Conservation (phyloP, 306 rosid genomes). For the Corylus avellana region DNA sequence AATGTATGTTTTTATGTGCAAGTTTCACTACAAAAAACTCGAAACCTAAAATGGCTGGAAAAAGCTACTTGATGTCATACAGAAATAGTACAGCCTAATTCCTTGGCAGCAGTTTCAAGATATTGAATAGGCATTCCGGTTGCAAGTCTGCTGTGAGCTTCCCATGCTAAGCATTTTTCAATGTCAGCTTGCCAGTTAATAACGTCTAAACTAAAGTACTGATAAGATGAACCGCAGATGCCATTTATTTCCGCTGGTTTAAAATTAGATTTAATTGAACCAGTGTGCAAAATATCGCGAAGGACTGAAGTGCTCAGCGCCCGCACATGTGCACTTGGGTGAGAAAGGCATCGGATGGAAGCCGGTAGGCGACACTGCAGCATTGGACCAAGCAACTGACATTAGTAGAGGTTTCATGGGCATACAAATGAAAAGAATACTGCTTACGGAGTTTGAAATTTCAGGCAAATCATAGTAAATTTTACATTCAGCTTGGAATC, state of each 20-base stretch:
- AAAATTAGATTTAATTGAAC: conserved; percentile 51
- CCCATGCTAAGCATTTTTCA: conserved; percentile 86
- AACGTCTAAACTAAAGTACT: conserved; percentile 54
- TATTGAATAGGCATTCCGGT: conserved; percentile 60
- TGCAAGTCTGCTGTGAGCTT: conserved; percentile 79
- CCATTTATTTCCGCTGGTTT: conserved; percentile 52
- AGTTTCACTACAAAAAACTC: conserved; percentile 36
- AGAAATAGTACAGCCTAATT: conserved; percentile 72
- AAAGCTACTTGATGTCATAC: conserved; percentile 42
- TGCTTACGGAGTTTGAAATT: not conserved
- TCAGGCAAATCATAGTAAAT: not conserved
- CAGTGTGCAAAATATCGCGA: conserved; percentile 71
- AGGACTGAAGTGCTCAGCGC: conserved; percentile 89
- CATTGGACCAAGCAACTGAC: conserved; percentile 17
- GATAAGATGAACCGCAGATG: conserved; percentile 45
- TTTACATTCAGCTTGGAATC: conserved; percentile 11
- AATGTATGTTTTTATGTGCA: conserved; percentile 6
- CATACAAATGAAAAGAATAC: not conserved
- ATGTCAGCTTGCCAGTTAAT: conserved; percentile 81
- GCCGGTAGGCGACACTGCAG: conserved; percentile 92
- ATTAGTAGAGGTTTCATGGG: conserved; percentile 1
- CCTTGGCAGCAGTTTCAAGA: conserved; percentile 80
- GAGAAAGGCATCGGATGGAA: conserved; percentile 78
- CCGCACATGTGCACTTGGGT: conserved; percentile 89
- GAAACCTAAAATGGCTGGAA: conserved; percentile 28